A percentile compares a stretch with the other conserved stretches of the same genome.
Conservation (phyloP, 2,329 filamentous ascomycete genomes). For the Septoria petroselini region DNA sequence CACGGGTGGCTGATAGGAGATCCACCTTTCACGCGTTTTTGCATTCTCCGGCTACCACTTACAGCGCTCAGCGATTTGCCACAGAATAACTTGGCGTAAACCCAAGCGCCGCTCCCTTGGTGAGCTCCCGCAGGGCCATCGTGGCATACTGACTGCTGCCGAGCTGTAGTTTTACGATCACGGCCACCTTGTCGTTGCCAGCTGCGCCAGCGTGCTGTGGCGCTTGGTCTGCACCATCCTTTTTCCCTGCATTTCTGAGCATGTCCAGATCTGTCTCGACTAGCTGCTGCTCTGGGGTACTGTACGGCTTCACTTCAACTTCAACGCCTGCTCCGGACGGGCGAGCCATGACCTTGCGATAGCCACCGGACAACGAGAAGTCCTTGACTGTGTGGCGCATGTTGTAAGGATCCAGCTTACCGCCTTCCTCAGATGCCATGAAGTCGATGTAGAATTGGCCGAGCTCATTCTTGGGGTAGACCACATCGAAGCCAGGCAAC, state of each 20-base stretch:
- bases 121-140: constrained; percentile 75
- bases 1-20: too few relatives aligned
- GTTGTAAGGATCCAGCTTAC: constrained; percentile 72
- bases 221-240: constrained; percentile 26
- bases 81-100: constrained; percentile 61
- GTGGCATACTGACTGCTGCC: constrained; percentile 81
- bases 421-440: constrained; percentile 77
- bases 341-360: constrained; percentile 76
- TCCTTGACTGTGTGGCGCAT: constrained; percentile 88
- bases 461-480: constrained; percentile 80
- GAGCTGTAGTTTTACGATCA: constrained; percentile 71
- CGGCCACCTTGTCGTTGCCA: constrained; percentile 55
- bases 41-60: not conserved
- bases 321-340: constrained; percentile 57
- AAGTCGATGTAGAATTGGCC: constrained; percentile 81
- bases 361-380: constrained; percentile 81
- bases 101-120: constrained; percentile 62
- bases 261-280: constrained; percentile 81
- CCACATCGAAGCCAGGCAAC: constrained; percentile 83
- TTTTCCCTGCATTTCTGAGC: constrained; percentile 40
- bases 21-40: too few relatives aligned
- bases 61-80: constrained; percentile 12
- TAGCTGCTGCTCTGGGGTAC: constrained; percentile 73
- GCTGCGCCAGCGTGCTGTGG: constrained; percentile 6
- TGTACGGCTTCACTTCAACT: constrained; percentile 68